phyloP scores from a whole-genome alignment of 108 stramenopile species.

The Cyclotella atomus region DNA sequence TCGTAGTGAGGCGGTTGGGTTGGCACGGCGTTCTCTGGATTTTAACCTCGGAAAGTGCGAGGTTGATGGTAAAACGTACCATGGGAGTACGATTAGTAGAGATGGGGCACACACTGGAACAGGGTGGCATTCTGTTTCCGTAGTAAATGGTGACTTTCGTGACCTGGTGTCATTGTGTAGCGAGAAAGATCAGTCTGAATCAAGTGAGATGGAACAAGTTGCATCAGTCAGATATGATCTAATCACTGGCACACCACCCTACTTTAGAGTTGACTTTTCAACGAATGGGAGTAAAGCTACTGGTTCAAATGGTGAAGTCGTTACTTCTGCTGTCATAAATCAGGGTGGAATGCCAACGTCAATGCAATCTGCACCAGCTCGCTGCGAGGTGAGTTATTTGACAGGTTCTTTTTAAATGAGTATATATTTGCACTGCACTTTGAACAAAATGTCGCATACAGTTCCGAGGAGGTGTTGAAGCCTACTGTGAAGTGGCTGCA shows the following conservation, averaged over 20 bases:
- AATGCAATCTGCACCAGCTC: conserved; percentile 67
- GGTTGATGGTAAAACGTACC: conserved; percentile 13
- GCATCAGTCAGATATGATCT: conserved; percentile 50
- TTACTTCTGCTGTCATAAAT: conserved; percentile 49
- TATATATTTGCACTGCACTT: neutral
- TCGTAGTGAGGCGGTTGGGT: conserved; percentile 53
- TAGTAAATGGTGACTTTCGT: conserved; percentile 58
- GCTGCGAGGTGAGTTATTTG: conserved; percentile 71
- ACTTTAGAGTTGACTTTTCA: conserved; percentile 66
- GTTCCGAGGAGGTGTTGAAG: conserved; percentile 80
- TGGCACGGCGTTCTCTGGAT: conserved; percentile 59
- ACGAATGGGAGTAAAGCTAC: conserved; percentile 4
- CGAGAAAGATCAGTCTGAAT: neutral
- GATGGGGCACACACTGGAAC: neutral
- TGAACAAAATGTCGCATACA: neutral
- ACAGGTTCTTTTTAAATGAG: too few relatives aligned
- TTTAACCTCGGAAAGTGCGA: conserved; percentile 57
- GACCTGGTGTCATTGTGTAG: conserved; percentile 29
- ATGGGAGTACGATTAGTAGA: neutral
- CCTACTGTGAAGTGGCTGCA: conserved; percentile 65
- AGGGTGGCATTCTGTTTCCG: conserved; percentile 8
- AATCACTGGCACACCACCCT: conserved; percentile 77
- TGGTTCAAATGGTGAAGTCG: conserved; percentile 29
- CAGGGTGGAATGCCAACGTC: conserved; percentile 73
- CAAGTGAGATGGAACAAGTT: conserved; percentile 14